phyloP scores from a whole-genome alignment of 2,329 filamentous ascomycete species.

The Alternaria rosae region DNA sequence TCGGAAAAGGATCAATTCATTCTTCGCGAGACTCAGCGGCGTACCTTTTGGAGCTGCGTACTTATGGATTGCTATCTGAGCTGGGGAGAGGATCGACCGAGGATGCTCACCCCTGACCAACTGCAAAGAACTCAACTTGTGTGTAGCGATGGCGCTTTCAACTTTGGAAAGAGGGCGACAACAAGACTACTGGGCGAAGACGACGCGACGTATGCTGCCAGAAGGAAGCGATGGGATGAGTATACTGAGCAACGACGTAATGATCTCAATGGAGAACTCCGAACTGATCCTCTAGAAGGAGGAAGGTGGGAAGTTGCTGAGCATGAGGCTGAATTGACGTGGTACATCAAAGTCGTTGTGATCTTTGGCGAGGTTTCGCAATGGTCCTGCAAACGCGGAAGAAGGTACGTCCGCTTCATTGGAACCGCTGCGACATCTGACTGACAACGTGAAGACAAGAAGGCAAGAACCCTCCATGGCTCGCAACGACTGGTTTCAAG shows the following conservation, averaged over 20 bases:
- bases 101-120: slow-evolving; percentile 66
- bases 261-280: slow-evolving; percentile 1
- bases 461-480: slow-evolving; percentile 67
- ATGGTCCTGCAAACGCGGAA: slow-evolving; percentile 66
- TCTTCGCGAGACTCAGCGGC: slow-evolving; percentile 68
- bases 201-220: slow-evolving; percentile 20
- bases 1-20: slow-evolving; percentile 57
- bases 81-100: slow-evolving; percentile 67
- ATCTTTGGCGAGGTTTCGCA: slow-evolving; percentile 63
- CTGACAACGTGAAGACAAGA: slow-evolving; percentile 31
- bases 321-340: slow-evolving; percentile 57
- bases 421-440: neutral
- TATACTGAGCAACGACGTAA: slow-evolving; percentile 1
- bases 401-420: slow-evolving; percentile 52
- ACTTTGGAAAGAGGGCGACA: slow-evolving; percentile 66
- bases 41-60: slow-evolving; percentile 78
- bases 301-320: slow-evolving; percentile 62
- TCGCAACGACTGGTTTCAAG: slow-evolving; percentile 62
- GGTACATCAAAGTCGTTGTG: slow-evolving; percentile 62
- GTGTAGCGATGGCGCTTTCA: slow-evolving; percentile 71
- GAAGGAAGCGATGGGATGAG: slow-evolving; percentile 17
- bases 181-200: slow-evolving; percentile 41
- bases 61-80: slow-evolving; percentile 75
- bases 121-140: slow-evolving; percentile 69
- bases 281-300: slow-evolving; percentile 41